Evolutionary conservation across 225 moss, liverwort and hornwort species (phyloP).

Genomic region (Sphagnum contortum): DNA sequence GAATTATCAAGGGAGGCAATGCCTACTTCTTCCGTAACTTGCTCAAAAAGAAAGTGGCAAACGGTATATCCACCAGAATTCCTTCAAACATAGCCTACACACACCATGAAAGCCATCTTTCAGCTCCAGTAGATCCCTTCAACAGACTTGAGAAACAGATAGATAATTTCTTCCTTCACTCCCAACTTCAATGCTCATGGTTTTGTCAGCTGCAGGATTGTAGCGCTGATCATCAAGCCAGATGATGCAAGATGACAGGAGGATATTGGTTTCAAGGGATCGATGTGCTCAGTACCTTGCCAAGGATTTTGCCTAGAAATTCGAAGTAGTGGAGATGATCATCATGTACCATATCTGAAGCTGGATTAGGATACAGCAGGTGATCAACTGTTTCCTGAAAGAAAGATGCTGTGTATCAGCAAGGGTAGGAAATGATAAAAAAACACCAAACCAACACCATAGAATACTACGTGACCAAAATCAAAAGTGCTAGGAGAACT

Average conservation of each 20-base stretch:
- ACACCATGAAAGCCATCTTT: background rate
- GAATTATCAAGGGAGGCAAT: background rate
- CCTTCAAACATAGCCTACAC: constrained; percentile 98
- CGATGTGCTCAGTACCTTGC: constrained; percentile 43
- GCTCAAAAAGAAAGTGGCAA: constrained; percentile 99
- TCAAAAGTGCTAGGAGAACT: too few relatives aligned
- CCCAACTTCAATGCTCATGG: too few relatives aligned
- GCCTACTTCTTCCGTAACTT: constrained; percentile 93
- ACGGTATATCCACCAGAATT: constrained; percentile 98
- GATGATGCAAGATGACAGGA: too few relatives aligned
- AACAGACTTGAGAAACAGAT: too few relatives aligned
- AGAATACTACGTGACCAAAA: too few relatives aligned
- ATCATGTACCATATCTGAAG: constrained; percentile 88
- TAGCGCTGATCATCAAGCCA: too few relatives aligned
- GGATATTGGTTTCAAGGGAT: too few relatives aligned
- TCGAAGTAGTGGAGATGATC: constrained; percentile 97
- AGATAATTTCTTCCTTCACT: too few relatives aligned
- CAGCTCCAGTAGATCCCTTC: too few relatives aligned
- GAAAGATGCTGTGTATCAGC: background rate
- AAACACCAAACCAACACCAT: too few relatives aligned
- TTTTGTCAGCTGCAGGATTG: too few relatives aligned
- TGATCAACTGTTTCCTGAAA: constrained; percentile 93
- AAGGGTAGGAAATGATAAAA: too few relatives aligned
- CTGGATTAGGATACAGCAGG: constrained; percentile 94
- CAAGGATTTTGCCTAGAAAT: constrained; percentile 96